These are phyloP conservation scores for Magnusiomyces fungicola DNA, from an alignment of 1,139 yeast species.

Conservation along the genomic window DNA sequence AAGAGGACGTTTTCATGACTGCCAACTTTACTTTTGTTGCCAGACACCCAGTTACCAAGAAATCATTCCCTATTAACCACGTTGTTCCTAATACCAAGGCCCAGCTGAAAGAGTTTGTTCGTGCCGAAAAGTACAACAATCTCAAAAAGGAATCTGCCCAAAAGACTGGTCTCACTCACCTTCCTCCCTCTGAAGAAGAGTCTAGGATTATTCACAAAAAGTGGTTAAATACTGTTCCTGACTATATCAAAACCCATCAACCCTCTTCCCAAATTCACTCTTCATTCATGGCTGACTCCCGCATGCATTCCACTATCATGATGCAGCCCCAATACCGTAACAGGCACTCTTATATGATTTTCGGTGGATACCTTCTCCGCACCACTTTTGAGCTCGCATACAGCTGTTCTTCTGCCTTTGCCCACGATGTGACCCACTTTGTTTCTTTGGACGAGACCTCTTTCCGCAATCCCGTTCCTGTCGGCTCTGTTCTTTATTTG, in stretches of 20 bases:
- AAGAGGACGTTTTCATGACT: constrained; percentile 56
- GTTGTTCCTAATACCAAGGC: constrained; percentile 63
- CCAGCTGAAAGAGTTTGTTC: constrained; percentile 76
- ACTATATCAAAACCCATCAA: constrained; percentile 34
- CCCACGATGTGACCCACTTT: constrained; percentile 77
- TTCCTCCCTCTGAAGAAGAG: constrained; percentile 60
- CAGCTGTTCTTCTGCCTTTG: constrained; percentile 83
- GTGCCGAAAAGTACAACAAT: constrained; percentile 86
- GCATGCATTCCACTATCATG: constrained; percentile 64
- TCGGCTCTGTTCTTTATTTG: constrained; percentile 79
- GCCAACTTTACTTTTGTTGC: constrained; percentile 96
- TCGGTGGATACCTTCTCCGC: constrained; percentile 87
- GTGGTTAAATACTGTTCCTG: constrained; percentile 40
- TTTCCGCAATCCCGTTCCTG: constrained; percentile 90
- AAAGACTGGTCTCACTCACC: constrained; percentile 46
- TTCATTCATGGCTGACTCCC: constrained; percentile 56
- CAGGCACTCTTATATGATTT: constrained; percentile 88
- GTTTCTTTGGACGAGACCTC: constrained; percentile 87
- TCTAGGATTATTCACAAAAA: constrained; percentile 65
- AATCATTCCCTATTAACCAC: constrained; percentile 76
- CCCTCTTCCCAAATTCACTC: constrained; percentile 25
- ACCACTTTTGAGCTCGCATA: constrained; percentile 91
- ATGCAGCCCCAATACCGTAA: constrained; percentile 97
- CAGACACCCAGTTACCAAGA: constrained; percentile 82
- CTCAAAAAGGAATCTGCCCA: constrained; percentile 73